Percentiles rank a stretch among this genome's conserved stretches.
phyloP scores from a whole-genome alignment of 2,329 filamentous ascomycete genomes.

The Lachnellula hyalina region DNA sequence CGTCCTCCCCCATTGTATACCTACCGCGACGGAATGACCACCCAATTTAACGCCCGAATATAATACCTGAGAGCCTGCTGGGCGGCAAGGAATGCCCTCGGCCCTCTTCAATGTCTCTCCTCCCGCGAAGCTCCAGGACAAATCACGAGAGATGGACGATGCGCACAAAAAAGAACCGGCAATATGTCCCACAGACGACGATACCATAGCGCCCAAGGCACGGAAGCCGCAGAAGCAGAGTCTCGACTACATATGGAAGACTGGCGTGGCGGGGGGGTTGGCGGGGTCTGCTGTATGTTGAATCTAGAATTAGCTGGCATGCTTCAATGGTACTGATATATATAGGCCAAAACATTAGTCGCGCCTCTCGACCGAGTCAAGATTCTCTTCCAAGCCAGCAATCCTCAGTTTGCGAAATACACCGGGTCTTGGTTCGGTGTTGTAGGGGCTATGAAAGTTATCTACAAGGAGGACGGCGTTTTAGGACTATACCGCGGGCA shows the following conservation, averaged over 20 bases:
- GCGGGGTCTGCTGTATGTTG: conserved; percentile 78
- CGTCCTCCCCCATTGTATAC: neutral
- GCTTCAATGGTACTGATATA: conserved; percentile 7
- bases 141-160: conserved; percentile 35
- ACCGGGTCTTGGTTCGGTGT: conserved; percentile 84
- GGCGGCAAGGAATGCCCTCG: conserved; percentile 47
- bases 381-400: conserved; percentile 95
- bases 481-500: conserved; percentile 86
- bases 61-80: conserved; percentile 19
- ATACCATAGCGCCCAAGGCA: conserved; percentile 42
- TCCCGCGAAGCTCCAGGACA: conserved; percentile 40
- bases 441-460: conserved; percentile 74
- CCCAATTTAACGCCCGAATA: conserved; percentile 1
- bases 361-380: conserved; percentile 96
- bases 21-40: conserved; percentile 12
- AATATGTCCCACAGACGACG: conserved; percentile 47
- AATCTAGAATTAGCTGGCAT: neutral
- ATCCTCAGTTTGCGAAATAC: conserved; percentile 91
- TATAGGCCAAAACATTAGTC: conserved; percentile 87
- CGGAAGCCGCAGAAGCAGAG: conserved; percentile 60
- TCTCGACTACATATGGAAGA: conserved; percentile 77
- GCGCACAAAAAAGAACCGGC: conserved; percentile 30
- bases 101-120: conserved; percentile 50
- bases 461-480: conserved; percentile 68
- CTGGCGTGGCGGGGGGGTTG: conserved; percentile 79